Base-by-base conservation (phyloP, 202 grass and related monocot genomes). In the Dendrocalamus latiflorus region DNA sequence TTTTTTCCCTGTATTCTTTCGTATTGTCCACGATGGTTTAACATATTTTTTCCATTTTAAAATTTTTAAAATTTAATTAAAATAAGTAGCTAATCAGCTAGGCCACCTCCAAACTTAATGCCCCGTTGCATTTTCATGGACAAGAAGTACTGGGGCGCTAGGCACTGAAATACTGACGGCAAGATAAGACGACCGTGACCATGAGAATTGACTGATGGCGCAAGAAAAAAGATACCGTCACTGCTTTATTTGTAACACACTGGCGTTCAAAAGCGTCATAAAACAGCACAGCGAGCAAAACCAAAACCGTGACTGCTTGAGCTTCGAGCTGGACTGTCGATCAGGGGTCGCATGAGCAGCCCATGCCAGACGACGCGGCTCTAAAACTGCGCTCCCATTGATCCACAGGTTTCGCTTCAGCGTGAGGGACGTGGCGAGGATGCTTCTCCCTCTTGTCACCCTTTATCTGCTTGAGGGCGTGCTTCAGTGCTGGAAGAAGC, bases 381-480 rank as follows among this genome's bases (percentile, higher is more conserved):
- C 79, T 77, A 42, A 87, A 93, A 71, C 93, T 98, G 13, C 74
- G 85, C 67, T 98, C 96, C 93, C 93, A 95, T 65, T 93, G 82
- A 18, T 98, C 91, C 2, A 76, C 83, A 0, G 87, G 79, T 8
- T 43, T 73, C 3, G 85, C 87, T 57, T 87, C 83, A 8, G 91
- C 73, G 8, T 95, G 93, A 33, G 89, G 96, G 14, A 87, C 14
- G 18, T 98, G 96, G 9, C 81, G 85, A 2, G 91, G 96, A 45
- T 98, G 93, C 68, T 98, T 98, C 89, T 95, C 96, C 81, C 89
- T 90, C 61, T 98, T 98, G 66, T 95, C 89, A 15, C 91, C 96
- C 49, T 90, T 98, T 37, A 98, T 81, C 83, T 98, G 96, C 74
- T 82, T 95, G 39, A 95, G 71, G 20, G 89, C 96, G 2, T 98